Evolutionary conservation across 1,284 basidiomycete genomes (phyloP).

Genomic region (Tausonia pullulans): DNA sequence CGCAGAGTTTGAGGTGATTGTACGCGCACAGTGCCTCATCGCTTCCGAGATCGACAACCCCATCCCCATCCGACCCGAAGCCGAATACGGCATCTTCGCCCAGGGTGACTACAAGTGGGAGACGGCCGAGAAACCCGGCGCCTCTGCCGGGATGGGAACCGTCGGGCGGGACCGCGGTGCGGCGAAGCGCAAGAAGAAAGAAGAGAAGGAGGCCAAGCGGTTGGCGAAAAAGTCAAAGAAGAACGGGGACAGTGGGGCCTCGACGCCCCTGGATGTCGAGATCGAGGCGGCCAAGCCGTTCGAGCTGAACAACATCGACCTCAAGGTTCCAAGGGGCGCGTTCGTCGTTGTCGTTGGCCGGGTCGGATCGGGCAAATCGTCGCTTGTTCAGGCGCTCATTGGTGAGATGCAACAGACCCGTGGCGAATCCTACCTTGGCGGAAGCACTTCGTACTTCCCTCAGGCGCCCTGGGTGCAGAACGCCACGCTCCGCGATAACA

Average conservation of each 20-base stretch:
- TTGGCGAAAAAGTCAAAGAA: conserved; percentile 10
- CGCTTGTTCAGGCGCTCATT: conserved; percentile 53
- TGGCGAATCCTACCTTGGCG: conserved; percentile 40
- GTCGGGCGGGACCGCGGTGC: conserved; percentile 6
- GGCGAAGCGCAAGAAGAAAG: conserved; percentile 10
- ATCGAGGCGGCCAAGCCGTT: conserved; percentile 37
- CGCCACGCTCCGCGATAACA: conserved; percentile 47
- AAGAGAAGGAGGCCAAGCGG: conserved; percentile 15
- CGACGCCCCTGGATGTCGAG: not conserved
- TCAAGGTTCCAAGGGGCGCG: conserved; percentile 33
- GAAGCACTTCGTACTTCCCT: conserved; percentile 32
- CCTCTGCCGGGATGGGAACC: not conserved
- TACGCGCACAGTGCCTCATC: conserved; percentile 29
- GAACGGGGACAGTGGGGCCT: not conserved
- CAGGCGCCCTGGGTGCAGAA: conserved; percentile 66
- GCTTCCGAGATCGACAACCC: conserved; percentile 3
- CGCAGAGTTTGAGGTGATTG: too few species aligned
- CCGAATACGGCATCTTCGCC: conserved; percentile 40
- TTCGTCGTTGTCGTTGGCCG: conserved; percentile 29
- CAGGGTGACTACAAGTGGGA: conserved; percentile 63
- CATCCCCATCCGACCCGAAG: not conserved
- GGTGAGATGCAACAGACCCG: conserved; percentile 60
- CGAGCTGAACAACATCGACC: conserved; percentile 43
- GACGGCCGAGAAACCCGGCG: conserved; percentile 33
- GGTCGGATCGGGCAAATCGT: conserved; percentile 34